phyloP scores from a whole-genome alignment of 176 grass and related monocot genomes.

The Phoenix dactylifera region DNA sequence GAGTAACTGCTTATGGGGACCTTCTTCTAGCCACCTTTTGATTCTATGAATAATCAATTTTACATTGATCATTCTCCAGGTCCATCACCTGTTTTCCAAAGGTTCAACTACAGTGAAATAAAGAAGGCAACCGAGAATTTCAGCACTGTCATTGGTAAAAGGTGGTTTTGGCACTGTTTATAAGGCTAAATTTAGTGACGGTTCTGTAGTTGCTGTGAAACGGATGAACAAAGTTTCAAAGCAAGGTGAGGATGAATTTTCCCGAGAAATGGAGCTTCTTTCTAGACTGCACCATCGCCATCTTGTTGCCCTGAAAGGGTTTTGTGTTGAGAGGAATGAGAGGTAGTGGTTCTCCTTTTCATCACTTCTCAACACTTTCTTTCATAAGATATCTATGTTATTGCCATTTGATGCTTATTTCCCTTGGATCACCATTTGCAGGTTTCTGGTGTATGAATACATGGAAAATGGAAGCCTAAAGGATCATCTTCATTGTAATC shows the following conservation, averaged over 20 bases:
- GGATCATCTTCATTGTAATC: constrained; percentile 86
- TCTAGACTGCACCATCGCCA: constrained; percentile 94
- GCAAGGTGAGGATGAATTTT: constrained; percentile 96
- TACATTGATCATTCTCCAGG: constrained; percentile 35
- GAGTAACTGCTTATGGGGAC: too few species aligned
- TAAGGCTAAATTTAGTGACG: constrained; percentile 69
- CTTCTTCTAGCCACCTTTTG: too few species aligned
- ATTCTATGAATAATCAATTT: not conserved
- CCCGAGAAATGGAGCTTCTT: constrained; percentile 86
- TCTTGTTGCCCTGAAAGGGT: constrained; percentile 86
- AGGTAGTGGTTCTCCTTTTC: constrained; percentile 33
- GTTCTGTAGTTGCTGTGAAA: constrained; percentile 66
- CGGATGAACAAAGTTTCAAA: constrained; percentile 95
- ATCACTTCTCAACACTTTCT: not conserved
- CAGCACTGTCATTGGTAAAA: constrained; percentile 78
- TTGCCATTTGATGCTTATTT: constrained; percentile 2
- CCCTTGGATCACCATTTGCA: constrained; percentile 13
- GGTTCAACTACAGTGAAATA: constrained; percentile 72
- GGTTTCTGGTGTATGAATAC: constrained; percentile 96
- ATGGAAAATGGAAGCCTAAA: constrained; percentile 98
- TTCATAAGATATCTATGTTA: not conserved
- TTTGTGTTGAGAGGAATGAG: constrained; percentile 82
- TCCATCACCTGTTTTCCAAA: constrained; percentile 81
- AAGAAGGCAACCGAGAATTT: constrained; percentile 69
- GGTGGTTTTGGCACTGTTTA: constrained; percentile 96